These are phyloP conservation scores for Phylloporus scabripes DNA, from an alignment of 768 basidiomycete genomes.

Conservation along the genomic window DNA sequence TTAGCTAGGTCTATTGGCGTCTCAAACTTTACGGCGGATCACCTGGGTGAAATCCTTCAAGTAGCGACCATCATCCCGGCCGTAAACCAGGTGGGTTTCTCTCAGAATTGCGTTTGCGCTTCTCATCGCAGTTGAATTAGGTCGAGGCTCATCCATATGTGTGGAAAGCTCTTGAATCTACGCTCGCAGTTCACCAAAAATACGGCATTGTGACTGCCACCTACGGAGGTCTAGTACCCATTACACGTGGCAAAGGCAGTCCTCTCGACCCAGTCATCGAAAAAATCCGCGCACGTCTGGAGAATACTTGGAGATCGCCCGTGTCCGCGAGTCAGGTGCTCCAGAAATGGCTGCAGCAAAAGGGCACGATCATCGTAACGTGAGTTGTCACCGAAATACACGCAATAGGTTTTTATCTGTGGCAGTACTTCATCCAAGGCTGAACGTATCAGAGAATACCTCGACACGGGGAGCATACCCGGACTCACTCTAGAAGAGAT, in stretches of 20 bases:
- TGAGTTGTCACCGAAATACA: constrained; percentile 7
- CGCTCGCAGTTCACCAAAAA: constrained; percentile 30
- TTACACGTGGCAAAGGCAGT: constrained; percentile 33
- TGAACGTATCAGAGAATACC: constrained; percentile 30
- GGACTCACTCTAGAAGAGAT: constrained; percentile 25
- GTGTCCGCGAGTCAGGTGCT: constrained; percentile 31
- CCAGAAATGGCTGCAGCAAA: constrained; percentile 27
- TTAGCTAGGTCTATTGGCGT: constrained; percentile 45
- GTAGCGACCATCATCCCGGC: constrained; percentile 42
- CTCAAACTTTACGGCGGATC: constrained; percentile 45
- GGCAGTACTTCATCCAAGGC: constrained; percentile 32
- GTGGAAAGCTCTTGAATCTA: constrained; percentile 36
- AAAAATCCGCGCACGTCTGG: constrained; percentile 28
- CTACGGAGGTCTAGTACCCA: constrained; percentile 39
- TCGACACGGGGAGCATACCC: constrained; percentile 26
- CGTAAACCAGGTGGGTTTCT: constrained; percentile 45
- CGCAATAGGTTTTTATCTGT: not conserved
- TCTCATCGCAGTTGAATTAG: constrained; percentile 19
- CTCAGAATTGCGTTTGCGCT: not conserved
- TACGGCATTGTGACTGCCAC: constrained; percentile 37
- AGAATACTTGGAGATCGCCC: constrained; percentile 19
- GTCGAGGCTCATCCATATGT: constrained; percentile 54
- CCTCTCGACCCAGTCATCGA: constrained; percentile 37
- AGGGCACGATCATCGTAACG: constrained; percentile 30
- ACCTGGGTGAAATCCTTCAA: constrained; percentile 41